Conservation (phyloP, 2,329 filamentous ascomycete species). For the Colletotrichum cuscutae region DNA sequence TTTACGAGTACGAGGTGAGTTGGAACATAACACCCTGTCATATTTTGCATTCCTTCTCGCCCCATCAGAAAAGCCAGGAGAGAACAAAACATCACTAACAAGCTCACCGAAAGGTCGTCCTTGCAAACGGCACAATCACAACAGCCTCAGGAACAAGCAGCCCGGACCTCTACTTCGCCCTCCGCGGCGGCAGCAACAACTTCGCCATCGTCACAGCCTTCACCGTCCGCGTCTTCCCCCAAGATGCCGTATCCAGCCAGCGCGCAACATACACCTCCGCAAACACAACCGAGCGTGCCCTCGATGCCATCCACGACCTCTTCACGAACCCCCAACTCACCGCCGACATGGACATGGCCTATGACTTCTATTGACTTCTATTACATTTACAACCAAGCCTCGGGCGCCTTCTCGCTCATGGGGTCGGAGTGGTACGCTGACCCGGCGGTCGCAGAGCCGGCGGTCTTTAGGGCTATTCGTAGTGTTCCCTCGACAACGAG, state of each 20-base stretch:
- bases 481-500: not conserved
- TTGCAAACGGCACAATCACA: slow-evolving; percentile 53
- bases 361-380: not conserved
- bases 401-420: not conserved
- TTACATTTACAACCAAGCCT: not conserved
- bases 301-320: not conserved
- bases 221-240: slow-evolving; percentile 30
- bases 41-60: too few species aligned
- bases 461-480: not conserved
- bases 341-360: not conserved
- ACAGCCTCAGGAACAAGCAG: slow-evolving; percentile 53
- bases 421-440: not conserved
- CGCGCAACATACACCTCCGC: not conserved
- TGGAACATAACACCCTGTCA: not conserved
- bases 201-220: slow-evolving; percentile 66
- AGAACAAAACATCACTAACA: too few species aligned
- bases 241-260: not conserved
- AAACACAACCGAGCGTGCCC: not conserved
- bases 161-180: slow-evolving; percentile 66
- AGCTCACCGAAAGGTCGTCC: slow-evolving; percentile 47
- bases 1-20: slow-evolving; percentile 34
- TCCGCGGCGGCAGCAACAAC: slow-evolving; percentile 64
- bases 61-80: too few species aligned
- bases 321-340: not conserved
- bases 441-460: not conserved